Evolutionary conservation across 2,329 filamentous ascomycete genomes (phyloP).

Genomic region (Cladorrhinum sp.): DNA sequence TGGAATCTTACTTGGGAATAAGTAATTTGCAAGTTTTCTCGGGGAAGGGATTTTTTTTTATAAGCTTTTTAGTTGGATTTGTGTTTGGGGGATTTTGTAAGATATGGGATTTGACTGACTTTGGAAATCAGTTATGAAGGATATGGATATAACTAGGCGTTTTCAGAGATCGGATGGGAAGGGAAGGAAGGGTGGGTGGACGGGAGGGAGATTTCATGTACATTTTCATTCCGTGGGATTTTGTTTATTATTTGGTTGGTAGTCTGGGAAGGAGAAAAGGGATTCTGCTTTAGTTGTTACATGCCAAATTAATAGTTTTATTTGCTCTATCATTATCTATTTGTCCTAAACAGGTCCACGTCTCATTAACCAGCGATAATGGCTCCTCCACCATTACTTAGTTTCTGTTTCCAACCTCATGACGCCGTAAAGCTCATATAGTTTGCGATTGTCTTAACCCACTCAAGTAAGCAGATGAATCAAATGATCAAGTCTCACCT

Average conservation of each 20-base stretch:
- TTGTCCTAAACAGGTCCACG: not conserved
- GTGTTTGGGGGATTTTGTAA: slow-evolving; percentile 18
- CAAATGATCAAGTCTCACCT: no score
- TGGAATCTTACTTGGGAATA: slow-evolving; percentile 42
- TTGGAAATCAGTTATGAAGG: not conserved
- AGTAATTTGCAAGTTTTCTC: not conserved
- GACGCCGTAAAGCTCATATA: not conserved
- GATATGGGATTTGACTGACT: slow-evolving; percentile 39
- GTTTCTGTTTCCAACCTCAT: not conserved
- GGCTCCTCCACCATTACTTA: not conserved
- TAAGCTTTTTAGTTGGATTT: not conserved
- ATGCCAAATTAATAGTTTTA: not conserved
- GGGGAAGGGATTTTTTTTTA: not conserved
- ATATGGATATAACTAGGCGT: not conserved
- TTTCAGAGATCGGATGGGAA: not conserved
- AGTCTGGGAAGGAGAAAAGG: not conserved
- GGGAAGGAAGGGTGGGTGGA: no score
- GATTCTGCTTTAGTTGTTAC: not conserved
- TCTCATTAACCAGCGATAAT: not conserved
- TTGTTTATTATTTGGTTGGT: not conserved
- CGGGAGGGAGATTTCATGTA: no score
- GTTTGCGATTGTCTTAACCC: not conserved
- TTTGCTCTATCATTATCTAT: not conserved
- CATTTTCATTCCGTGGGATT: no score
- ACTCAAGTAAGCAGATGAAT: no score